A percentile compares a stretch with the other conserved stretches of the same genome.
Evolutionary conservation across 805 yeast genomes (phyloP).

Genomic region (Yarrowia osloensis): DNA sequence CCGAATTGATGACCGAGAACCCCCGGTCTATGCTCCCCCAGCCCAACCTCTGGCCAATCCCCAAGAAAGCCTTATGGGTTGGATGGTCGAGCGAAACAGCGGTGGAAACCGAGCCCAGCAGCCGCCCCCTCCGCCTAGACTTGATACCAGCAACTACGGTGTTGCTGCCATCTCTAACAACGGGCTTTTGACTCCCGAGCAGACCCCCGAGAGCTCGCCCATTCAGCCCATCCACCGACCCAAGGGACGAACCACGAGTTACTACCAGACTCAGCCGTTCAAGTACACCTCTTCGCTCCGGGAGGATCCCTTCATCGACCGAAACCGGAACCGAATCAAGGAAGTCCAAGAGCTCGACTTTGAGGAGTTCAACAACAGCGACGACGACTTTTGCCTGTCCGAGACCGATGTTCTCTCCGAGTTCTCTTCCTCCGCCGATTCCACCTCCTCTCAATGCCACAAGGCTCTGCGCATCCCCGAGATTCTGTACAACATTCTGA

Average conservation of each 20-base stretch:
- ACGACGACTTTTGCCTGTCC: constrained; percentile 7
- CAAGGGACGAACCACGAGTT: background rate
- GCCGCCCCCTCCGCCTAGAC: constrained; percentile 4
- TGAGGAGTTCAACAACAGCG: constrained; percentile 24
- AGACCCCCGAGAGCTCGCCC: constrained; percentile 22
- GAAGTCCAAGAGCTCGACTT: constrained; percentile 26
- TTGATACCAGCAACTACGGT: constrained; percentile 2
- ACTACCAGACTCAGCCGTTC: constrained; percentile 22
- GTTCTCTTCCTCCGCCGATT: background rate
- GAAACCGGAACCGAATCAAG: constrained; percentile 17
- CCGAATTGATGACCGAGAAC: constrained; percentile 14
- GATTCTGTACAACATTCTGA: constrained; percentile 61
- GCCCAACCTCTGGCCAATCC: constrained; percentile 20
- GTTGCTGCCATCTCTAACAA: background rate
- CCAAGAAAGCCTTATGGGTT: constrained; percentile 22
- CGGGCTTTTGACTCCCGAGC: constrained; percentile 10
- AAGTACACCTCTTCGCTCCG: constrained; percentile 4
- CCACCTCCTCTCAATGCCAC: constrained; percentile 35
- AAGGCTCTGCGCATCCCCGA: constrained; percentile 75
- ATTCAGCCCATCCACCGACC: background rate
- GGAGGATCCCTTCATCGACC: constrained; percentile 27
- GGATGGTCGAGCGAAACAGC: constrained; percentile 24
- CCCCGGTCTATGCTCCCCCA: background rate
- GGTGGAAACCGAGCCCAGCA: background rate
- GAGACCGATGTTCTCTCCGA: constrained; percentile 13